Conservation (phyloP, 1,139 yeast species). For the Blastobotrys arbuscula region DNA sequence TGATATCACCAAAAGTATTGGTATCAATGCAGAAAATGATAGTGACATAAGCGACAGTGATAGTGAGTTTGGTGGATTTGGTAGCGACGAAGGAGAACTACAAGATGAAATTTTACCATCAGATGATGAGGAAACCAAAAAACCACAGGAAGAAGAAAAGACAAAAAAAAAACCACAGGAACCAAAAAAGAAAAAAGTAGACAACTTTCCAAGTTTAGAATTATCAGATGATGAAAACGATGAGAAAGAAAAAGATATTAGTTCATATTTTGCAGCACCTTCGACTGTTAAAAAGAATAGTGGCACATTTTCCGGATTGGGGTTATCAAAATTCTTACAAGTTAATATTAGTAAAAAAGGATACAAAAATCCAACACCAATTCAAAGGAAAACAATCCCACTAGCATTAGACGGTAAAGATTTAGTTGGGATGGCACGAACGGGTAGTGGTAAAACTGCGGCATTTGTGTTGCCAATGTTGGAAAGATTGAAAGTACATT, state of each 20-base stretch:
- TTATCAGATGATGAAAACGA: conserved; percentile 57
- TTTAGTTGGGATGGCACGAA: conserved; percentile 98
- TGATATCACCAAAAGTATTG: conserved; percentile 8
- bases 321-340: conserved; percentile 67
- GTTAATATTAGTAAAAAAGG: conserved; percentile 78
- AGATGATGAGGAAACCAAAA: conserved; percentile 41
- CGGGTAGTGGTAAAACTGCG: conserved; percentile 99
- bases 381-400: conserved; percentile 93
- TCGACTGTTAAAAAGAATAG: conserved; percentile 51
- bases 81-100: conserved; percentile 28
- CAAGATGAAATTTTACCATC: conserved; percentile 57
- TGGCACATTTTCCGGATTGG: conserved; percentile 90
- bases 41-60: neutral
- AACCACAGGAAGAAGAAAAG: conserved; percentile 29
- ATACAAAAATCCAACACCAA: conserved; percentile 93
- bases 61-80: neutral
- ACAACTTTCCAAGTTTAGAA: conserved; percentile 53
- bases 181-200: conserved; percentile 26
- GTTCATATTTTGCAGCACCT: conserved; percentile 45
- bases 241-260: conserved; percentile 40
- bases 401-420: conserved; percentile 80
- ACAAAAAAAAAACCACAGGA: conserved; percentile 54
- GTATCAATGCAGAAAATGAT: neutral
- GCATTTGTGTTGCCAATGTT: conserved; percentile 93
- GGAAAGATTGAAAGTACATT: conserved; percentile 75